Conservation (phyloP, 345 rosid genomes). For the Ailanthus altissimus region DNA sequence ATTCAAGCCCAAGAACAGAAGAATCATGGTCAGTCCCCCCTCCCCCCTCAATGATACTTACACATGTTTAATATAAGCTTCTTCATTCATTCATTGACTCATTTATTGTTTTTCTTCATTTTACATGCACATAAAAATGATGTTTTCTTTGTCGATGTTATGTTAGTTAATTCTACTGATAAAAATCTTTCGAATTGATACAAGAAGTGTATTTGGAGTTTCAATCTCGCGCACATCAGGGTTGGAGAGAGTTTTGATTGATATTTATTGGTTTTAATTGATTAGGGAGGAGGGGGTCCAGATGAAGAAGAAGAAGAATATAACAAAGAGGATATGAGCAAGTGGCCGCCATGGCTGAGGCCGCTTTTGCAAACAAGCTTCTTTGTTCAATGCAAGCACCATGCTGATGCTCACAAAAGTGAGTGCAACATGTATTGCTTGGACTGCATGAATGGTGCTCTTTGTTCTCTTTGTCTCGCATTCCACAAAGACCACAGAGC, state of each 20-base stretch:
- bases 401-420: constrained; percentile 61
- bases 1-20: constrained; percentile 53
- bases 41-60: background rate
- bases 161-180: too few species aligned
- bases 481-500: constrained; percentile 52
- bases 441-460: constrained; percentile 59
- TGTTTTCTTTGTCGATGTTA: too few species aligned
- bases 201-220: too few species aligned
- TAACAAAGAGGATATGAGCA: constrained; percentile 17
- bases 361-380: constrained; percentile 54
- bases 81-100: background rate
- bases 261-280: background rate
- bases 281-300: constrained; percentile 59
- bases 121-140: too few species aligned
- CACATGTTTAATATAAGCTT: background rate
- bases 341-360: constrained; percentile 68
- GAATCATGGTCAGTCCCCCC: constrained; percentile 49
- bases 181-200: too few species aligned
- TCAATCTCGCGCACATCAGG: too few species aligned
- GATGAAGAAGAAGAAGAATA: constrained; percentile 35
- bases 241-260: too few species aligned
- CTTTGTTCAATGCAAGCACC: constrained; percentile 56
- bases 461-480: constrained; percentile 57
- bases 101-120: background rate
- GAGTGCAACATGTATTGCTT: constrained; percentile 71